These are phyloP conservation scores for Carex arenaria DNA, from an alignment of 202 grass and related monocot genomes.

Conservation along the genomic window DNA sequence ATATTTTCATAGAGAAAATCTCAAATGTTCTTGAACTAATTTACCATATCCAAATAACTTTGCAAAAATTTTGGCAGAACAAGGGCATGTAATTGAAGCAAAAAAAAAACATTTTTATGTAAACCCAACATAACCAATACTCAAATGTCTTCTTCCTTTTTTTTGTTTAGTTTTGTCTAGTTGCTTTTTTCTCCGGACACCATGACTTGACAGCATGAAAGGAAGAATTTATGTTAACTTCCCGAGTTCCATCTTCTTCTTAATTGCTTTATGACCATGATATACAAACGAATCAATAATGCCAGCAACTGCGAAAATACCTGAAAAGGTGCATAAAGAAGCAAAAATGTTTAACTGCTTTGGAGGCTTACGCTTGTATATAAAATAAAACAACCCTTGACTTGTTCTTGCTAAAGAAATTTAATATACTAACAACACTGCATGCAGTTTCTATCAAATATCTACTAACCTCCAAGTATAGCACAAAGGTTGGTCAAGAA, in stretches of 20 bases:
- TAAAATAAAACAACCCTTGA: not conserved
- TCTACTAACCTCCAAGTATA: slow-evolving; percentile 76
- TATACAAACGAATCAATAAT: slow-evolving; percentile 96
- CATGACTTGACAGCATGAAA: not conserved
- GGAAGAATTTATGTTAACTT: slow-evolving; percentile 34
- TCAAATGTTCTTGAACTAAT: not conserved
- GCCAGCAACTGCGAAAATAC: slow-evolving; percentile 88
- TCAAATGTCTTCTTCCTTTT: not conserved
- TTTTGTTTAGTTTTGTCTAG: not conserved
- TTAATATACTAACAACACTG: not conserved
- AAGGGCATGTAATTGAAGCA: not conserved
- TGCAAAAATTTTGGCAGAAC: not conserved
- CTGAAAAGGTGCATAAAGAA: slow-evolving; percentile 29
- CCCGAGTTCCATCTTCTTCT: slow-evolving; percentile 92
- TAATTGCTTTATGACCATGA: slow-evolving; percentile 84
- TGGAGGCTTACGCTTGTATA: not conserved
- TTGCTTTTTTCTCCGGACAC: not conserved
- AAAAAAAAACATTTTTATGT: not conserved
- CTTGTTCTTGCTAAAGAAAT: not conserved
- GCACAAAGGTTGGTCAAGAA: slow-evolving; percentile 96
- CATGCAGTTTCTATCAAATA: not conserved
- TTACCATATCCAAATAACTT: not conserved
- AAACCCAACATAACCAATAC: not conserved
- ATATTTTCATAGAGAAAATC: not conserved
- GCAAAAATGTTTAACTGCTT: not conserved